Base-by-base conservation (phyloP, 495 filamentous ascomycete species). In the Amphirosellinia nigrospora region DNA sequence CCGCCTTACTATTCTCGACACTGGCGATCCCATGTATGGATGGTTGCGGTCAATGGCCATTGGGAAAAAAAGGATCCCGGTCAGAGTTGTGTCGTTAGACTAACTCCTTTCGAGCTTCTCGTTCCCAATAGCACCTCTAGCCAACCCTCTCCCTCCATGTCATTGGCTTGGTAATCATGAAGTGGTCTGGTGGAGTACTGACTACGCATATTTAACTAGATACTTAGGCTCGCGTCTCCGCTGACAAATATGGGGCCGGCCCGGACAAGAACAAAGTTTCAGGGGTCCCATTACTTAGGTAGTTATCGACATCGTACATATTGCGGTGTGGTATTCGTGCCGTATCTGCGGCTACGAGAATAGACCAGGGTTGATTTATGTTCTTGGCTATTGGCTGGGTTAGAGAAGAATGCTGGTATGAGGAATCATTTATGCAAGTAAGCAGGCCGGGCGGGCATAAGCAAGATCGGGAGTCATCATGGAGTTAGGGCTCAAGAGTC, bases 161-260 rank as follows among this genome's bases (percentile, higher is more conserved):
- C 21, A n/a, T 38, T 38, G 8, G 61, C 63, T 65, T 65, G 19
- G 46, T 39, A 52, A 53, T 65, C 63, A 39, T 53, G n/a, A 38
- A 0, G 16, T 2, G 28, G 48, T 15, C 48, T 28, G 23, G 30
- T 36, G 30, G 32, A 21, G 55, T 21, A 56, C n/a, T 36, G 53
- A n/a, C 53, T 16, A 30, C 32, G n/a, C n/a, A n/a, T n/a, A n/a
- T n/a, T n/a, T n/a, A n/a, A n/a, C n/a, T n/a, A n/a, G n/a, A n/a
- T n/a, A n/a, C n/a, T n/a, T 23, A n/a, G 13, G 23, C 32, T 53
- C 7, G 9, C 28, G 46, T 19, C 63, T 45, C 32, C 32, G 63
- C 63, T 65, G 63, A 65, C 63, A 53, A 65, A 52, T 65, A 65
- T 65, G 61, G 61, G 61, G 61, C 41, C 30, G 43, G 61, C 43